Conservation (phyloP, 352 stramenopile genomes). For the Phytophthora sojae region DNA sequence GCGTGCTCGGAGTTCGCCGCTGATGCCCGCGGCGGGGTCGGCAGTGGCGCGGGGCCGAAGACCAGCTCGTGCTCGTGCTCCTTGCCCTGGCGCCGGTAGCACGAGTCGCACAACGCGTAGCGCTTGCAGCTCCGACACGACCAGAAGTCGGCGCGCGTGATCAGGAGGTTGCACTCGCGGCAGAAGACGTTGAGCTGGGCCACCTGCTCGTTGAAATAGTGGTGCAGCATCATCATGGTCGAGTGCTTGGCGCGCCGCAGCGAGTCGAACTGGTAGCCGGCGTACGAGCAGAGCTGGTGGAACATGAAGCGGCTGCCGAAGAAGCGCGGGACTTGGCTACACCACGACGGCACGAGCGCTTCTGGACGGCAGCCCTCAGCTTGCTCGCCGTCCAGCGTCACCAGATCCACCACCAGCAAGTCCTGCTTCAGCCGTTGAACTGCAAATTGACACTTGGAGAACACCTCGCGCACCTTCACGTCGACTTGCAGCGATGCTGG, state of each 20-base stretch:
- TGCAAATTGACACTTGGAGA: constrained; percentile 61
- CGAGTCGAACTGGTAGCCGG: constrained; percentile 89
- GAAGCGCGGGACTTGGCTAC: constrained; percentile 67
- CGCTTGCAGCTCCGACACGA: constrained; percentile 58
- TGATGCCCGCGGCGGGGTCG: constrained; percentile 4
- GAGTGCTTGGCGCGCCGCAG: constrained; percentile 90
- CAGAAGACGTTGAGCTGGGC: constrained; percentile 82
- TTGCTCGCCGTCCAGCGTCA: constrained; percentile 21
- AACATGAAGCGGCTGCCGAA: constrained; percentile 90
- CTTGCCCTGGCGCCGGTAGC: constrained; percentile 53
- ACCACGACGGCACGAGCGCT: constrained; percentile 60
- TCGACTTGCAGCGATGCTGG: constrained; percentile 45
- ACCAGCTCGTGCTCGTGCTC: constrained; percentile 59
- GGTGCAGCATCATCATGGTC: constrained; percentile 91
- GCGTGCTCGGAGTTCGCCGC: constrained; percentile 13
- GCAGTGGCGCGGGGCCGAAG: constrained; percentile 44
- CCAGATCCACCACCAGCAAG: constrained; percentile 81
- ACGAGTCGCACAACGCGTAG: constrained; percentile 78
- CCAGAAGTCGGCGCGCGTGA: constrained; percentile 81
- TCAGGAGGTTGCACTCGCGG: constrained; percentile 75
- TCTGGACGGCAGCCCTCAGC: constrained; percentile 44
- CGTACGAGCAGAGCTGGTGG: constrained; percentile 81
- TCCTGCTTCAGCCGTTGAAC: constrained; percentile 82
- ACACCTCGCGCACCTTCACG: constrained; percentile 76
- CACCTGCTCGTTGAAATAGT: constrained; percentile 85